Conservation (phyloP, 2,329 filamentous ascomycete genomes). For the Phoma sp. region DNA sequence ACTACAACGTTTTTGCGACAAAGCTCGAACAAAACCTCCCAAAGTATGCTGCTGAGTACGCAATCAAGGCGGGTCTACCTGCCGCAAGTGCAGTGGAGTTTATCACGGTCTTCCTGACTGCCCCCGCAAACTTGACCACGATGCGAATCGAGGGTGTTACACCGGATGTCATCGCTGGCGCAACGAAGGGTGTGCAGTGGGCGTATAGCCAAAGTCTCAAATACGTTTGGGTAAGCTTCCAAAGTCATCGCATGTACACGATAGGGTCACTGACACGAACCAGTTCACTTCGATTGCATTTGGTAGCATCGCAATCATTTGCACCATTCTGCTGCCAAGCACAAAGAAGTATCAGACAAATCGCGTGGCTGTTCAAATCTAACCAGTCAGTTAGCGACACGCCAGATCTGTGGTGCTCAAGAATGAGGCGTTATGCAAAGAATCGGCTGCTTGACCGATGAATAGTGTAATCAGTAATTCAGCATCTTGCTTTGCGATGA, state of each 20-base stretch:
- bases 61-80: conserved; percentile 49
- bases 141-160: conserved; percentile 35
- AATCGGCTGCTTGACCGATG: no score
- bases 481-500: no score
- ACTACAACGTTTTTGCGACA: conserved; percentile 45
- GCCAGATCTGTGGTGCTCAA: no score
- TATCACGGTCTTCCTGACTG: conserved; percentile 40
- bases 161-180: conserved; percentile 32
- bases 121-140: conserved; percentile 23
- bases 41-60: conserved; percentile 31
- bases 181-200: conserved; percentile 36
- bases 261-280: neutral
- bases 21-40: conserved; percentile 37
- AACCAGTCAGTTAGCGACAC: neutral
- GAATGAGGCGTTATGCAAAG: no score
- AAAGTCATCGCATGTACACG: neutral
- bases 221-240: conserved; percentile 31
- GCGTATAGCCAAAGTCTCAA: conserved; percentile 40
- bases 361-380: conserved; percentile 40
- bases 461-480: no score
- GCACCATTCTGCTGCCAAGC: conserved; percentile 37
- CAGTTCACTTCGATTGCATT: conserved; percentile 39
- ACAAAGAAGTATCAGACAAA: conserved; percentile 44
- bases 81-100: conserved; percentile 44
- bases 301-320: conserved; percentile 37